These are phyloP conservation scores for Earliella scabrosa DNA, from an alignment of 1,284 basidiomycete species.

Conservation along the genomic window DNA sequence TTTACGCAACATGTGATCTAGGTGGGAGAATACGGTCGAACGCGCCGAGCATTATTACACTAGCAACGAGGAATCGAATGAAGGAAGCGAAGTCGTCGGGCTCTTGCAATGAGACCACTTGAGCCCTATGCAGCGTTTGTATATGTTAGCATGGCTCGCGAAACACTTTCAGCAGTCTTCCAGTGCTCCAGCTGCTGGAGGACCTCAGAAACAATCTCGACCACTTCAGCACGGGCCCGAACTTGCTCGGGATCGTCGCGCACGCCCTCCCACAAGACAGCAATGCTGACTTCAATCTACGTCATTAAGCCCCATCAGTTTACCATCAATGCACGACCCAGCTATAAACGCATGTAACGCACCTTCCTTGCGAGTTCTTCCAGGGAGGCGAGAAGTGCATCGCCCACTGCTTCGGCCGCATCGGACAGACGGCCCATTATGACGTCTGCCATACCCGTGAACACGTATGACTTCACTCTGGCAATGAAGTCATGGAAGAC, in stretches of 20 bases:
- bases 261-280: constrained; percentile 61
- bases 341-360: no score
- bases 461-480: constrained; percentile 51
- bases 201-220: constrained; percentile 43
- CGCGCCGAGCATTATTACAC: no score
- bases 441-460: constrained; percentile 54
- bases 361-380: constrained; percentile 59
- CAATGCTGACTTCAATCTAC: constrained; percentile 60
- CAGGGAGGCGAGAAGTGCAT: constrained; percentile 49
- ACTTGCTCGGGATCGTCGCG: constrained; percentile 52
- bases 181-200: constrained; percentile 48
- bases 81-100: no score
- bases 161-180: constrained; percentile 42
- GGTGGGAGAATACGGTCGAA: no score
- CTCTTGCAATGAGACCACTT: no score
- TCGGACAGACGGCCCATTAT: constrained; percentile 49
- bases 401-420: constrained; percentile 54
- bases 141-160: constrained; percentile 12
- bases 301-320: not conserved
- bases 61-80: no score
- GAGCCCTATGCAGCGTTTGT: constrained; percentile 2
- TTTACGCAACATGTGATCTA: no score
- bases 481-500: constrained; percentile 50
- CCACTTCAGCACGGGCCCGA: constrained; percentile 43
- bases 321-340: no score